Evolutionary conservation across 352 stramenopile species (phyloP).

Genomic region (Globisporangium takayamanum): DNA sequence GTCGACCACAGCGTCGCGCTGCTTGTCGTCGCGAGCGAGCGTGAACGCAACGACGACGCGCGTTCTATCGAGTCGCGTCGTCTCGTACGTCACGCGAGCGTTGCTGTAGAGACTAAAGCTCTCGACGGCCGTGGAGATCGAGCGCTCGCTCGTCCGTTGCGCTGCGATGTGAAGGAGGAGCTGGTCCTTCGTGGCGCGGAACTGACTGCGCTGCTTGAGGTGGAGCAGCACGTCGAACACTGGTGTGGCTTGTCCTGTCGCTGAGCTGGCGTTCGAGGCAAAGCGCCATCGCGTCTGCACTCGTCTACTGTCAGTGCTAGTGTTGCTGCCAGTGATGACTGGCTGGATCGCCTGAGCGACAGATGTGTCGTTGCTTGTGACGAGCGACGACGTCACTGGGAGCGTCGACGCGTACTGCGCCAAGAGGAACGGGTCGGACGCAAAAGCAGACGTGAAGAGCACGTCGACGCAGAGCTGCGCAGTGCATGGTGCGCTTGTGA

Average conservation of each 20-base stretch:
- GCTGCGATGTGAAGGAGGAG: conserved; percentile 21
- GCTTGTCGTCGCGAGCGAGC: conserved; percentile 7
- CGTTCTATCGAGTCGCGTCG: not conserved
- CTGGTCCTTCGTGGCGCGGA: conserved; percentile 19
- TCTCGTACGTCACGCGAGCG: conserved; percentile 12
- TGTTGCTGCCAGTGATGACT: not conserved
- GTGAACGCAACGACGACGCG: conserved; percentile 17
- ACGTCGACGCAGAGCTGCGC: conserved; percentile 21
- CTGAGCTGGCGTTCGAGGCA: not conserved
- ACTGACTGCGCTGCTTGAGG: conserved; percentile 28
- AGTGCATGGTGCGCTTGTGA: conserved; percentile 3
- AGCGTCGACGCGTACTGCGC: conserved; percentile 16
- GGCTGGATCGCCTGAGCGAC: conserved; percentile 1
- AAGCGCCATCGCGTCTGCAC: conserved; percentile 24
- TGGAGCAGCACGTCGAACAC: conserved; percentile 25
- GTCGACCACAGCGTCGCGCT: conserved; percentile 9
- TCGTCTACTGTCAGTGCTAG: not conserved
- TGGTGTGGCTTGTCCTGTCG: not conserved
- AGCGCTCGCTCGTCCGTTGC: not conserved
- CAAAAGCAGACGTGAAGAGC: conserved; percentile 22
- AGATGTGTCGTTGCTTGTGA: conserved; percentile 11
- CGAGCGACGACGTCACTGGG: conserved; percentile 9
- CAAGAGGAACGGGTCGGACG: conserved; percentile 26
- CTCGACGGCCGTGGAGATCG: conserved; percentile 14
- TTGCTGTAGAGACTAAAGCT: conserved; percentile 28